Evolutionary conservation across 108 stramenopile species (phyloP).

Genomic region (Pseudonitzschia multistriata): DNA sequence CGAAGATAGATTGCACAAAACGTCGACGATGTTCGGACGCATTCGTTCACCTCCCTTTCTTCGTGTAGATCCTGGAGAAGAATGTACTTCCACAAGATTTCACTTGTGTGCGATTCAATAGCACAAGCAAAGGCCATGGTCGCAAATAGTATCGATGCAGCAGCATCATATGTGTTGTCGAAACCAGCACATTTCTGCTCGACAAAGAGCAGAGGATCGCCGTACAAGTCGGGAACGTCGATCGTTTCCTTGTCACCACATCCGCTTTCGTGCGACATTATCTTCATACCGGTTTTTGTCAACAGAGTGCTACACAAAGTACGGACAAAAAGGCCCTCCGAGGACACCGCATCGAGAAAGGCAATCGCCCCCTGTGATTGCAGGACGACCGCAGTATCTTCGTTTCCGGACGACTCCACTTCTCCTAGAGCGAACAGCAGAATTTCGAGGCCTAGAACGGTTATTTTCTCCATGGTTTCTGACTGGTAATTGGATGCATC

Average conservation of each 20-base stretch:
- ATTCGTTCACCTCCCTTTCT: conserved; percentile 14
- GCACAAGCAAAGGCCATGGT: conserved; percentile 48
- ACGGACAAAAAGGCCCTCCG: conserved; percentile 41
- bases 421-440: conserved; percentile 44
- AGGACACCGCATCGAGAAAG: conserved; percentile 45
- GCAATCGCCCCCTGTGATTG: conserved; percentile 35
- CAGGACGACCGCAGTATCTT: conserved; percentile 23
- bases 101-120: conserved; percentile 39
- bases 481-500: conserved; percentile 28
- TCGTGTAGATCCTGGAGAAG: conserved; percentile 41
- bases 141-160: conserved; percentile 48
- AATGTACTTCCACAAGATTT: conserved; percentile 48
- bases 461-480: conserved; percentile 24
- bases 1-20: conserved; percentile 47
- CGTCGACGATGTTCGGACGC: conserved; percentile 26
- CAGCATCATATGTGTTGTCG: conserved; percentile 41
- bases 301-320: conserved; percentile 51
- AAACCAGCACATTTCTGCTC: conserved; percentile 50
- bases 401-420: conserved; percentile 26
- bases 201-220: conserved; percentile 39
- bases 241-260: conserved; percentile 13
- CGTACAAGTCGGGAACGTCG: conserved; percentile 48
- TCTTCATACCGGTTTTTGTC: conserved; percentile 37
- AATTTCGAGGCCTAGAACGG: conserved; percentile 55
- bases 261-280: conserved; percentile 28